Evolutionary conservation across 306 rosid species (phyloP).

Genomic region (Vigna nakashimae): DNA sequence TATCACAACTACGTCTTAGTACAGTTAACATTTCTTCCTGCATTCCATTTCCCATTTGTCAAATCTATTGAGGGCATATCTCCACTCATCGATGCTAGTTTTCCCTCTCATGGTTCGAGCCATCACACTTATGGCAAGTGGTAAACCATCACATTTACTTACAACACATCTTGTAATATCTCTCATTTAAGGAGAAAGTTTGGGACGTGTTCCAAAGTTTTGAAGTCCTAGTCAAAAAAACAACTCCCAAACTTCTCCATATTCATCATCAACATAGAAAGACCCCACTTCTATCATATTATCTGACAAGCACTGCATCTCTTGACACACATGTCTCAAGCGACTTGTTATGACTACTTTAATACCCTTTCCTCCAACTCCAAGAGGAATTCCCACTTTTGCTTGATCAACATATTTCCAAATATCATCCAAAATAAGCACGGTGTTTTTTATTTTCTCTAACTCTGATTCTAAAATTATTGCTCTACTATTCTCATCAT

Average conservation of each 20-base stretch:
- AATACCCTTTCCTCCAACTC: background rate
- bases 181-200: background rate
- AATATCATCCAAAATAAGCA: slow-evolving; percentile 50
- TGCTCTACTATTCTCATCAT: slow-evolving; percentile 24
- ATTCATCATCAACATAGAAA: background rate
- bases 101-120: slow-evolving; percentile 26
- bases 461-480: slow-evolving; percentile 7
- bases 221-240: slow-evolving; percentile 39
- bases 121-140: slow-evolving; percentile 32
- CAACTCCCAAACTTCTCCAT: background rate
- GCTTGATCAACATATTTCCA: slow-evolving; percentile 41
- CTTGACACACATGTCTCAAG: slow-evolving; percentile 29
- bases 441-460: background rate
- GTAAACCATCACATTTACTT: background rate
- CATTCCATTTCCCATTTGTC: background rate
- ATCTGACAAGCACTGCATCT: background rate
- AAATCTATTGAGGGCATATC: background rate
- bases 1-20: background rate
- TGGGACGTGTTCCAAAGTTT: background rate
- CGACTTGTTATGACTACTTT: slow-evolving; percentile 47
- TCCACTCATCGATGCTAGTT: background rate
- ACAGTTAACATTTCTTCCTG: background rate
- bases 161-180: background rate
- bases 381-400: slow-evolving; percentile 39
- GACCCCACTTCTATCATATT: background rate